phyloP scores from a whole-genome alignment of 1,139 yeast genomes.

The Geotrichum histeridarum region DNA sequence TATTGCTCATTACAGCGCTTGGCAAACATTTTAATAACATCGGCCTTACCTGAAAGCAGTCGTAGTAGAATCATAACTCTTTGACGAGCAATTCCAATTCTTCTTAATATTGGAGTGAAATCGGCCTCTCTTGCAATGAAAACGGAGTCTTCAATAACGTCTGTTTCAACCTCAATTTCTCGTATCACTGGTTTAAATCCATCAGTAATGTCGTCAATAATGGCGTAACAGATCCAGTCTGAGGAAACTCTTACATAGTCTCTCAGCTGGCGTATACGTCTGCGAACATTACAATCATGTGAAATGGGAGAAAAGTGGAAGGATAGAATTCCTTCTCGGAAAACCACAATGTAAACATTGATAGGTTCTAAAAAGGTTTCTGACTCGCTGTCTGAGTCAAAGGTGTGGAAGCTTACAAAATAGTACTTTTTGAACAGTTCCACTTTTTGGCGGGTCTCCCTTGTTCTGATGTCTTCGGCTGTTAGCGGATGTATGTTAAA shows the following conservation, averaged over 20 bases:
- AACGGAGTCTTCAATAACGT: constrained; percentile 82
- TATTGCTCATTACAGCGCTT: constrained; percentile 81
- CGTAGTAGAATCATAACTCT: constrained; percentile 92
- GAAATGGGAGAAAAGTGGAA: constrained; percentile 80
- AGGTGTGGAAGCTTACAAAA: constrained; percentile 87
- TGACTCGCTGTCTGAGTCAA: constrained; percentile 61
- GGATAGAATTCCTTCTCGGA: constrained; percentile 74
- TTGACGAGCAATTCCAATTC: constrained; percentile 84
- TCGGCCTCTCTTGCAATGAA: constrained; percentile 59
- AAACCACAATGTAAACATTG: constrained; percentile 82
- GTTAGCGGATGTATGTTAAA: constrained; percentile 94
- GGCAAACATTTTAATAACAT: constrained; percentile 94
- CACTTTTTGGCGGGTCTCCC: constrained; percentile 92
- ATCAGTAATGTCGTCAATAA: constrained; percentile 91
- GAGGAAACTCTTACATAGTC: constrained; percentile 84
- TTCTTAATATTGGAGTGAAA: constrained; percentile 58
- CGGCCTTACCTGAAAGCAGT: constrained; percentile 88
- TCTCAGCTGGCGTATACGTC: constrained; percentile 84
- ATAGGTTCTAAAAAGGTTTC: constrained; percentile 84
- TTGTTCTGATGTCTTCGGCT: constrained; percentile 87
- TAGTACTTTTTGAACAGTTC: constrained; percentile 86
- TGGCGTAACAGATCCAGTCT: constrained; percentile 91
- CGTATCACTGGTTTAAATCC: constrained; percentile 88
- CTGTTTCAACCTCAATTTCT: constrained; percentile 84
- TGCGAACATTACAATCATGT: constrained; percentile 82